Base-by-base conservation (phyloP, 805 yeast species). In the Candida fluviatilis region DNA sequence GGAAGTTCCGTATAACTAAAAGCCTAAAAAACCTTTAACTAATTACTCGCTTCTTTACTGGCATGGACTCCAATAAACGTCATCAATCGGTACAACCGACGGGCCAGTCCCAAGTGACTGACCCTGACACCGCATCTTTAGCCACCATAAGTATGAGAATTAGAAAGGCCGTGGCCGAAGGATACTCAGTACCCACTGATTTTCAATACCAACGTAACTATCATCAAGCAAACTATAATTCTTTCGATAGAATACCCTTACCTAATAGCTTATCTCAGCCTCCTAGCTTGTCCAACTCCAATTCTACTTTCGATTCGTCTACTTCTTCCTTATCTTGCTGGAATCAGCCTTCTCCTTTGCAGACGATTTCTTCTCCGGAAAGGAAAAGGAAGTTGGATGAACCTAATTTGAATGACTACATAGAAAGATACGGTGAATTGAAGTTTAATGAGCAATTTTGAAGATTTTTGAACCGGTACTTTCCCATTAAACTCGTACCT, bases 121-220 rank as follows among this genome's bases (percentile, higher is more conserved):
- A 54, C 51, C 62, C 60, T n/a, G 57, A 54, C 29, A 52, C 57
- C 11, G 66, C 57, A 31, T 57, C 64, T 18, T 65, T 82, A 17
- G 71, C 78, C 29, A 71, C 80, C 0, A 52, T 82, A 4, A 89
- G 88, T 0, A 82, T 81, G 87, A 69, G 87, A 45, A 76, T 84
- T 41, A 72, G 91, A 51, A 80, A 81, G 48, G 69, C 83, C 2
- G 77, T 83, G 3, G 67, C 75, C 24, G 79, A 80, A 31, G 89
- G 89, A 1, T 80, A 81, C 54, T 45, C 49, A 12, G 48, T 39
- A 10, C 46, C 47, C n/a, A 36, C 43, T 37, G 49, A 12, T 11
- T 23, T 15, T 14, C 48, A 18, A 52, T 49, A 23, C 24, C 24
- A 13, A 18, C 26, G 35, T 31, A 37, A 28, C 35, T 33, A 23